These are phyloP conservation scores for Trichoderma koningiopsis DNA, from an alignment of 2,329 filamentous ascomycete species.

Conservation along the genomic window DNA sequence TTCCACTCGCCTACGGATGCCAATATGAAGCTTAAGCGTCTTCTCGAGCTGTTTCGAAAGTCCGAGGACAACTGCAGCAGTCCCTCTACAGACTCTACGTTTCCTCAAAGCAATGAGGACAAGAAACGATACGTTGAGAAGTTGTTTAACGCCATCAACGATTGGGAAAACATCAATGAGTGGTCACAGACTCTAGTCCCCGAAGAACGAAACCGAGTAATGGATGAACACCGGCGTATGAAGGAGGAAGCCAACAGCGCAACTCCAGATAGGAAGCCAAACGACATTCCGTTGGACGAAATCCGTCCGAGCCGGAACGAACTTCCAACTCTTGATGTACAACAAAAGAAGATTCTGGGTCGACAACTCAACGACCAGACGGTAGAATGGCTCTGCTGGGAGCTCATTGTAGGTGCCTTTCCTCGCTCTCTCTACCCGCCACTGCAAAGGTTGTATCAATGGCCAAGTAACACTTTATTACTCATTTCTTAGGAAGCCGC, in stretches of 20 bases:
- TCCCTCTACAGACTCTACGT: conserved; percentile 27
- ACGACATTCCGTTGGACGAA: conserved; percentile 17
- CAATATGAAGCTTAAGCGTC: conserved; percentile 9
- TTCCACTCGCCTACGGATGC: conserved; percentile 23
- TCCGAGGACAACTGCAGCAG: conserved; percentile 27
- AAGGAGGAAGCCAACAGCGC: background rate
- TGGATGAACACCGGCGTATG: conserved; percentile 12
- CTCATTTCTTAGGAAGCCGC: conserved; percentile 27
- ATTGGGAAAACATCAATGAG: conserved; percentile 32
- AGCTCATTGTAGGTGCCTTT: conserved; percentile 29
- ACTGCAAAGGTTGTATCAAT: too few relatives aligned
- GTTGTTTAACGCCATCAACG: conserved; percentile 32
- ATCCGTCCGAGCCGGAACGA: conserved; percentile 26
- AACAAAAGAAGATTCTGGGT: conserved; percentile 32
- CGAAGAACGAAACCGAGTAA: conserved; percentile 23
- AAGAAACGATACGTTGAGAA: conserved; percentile 26
- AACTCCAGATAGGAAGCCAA: background rate
- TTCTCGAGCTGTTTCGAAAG: conserved; percentile 28
- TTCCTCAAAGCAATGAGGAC: conserved; percentile 25
- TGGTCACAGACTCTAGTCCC: conserved; percentile 30
- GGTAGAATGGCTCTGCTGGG: conserved; percentile 33
- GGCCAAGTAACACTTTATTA: background rate
- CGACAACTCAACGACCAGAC: conserved; percentile 30
- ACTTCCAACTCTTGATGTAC: conserved; percentile 27
- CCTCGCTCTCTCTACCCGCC: background rate